Evolutionary conservation across 2,329 filamentous ascomycete species (phyloP), one percentile per base, ranked within the genome.

Genomic region (Ophiostoma quercus): DNA sequence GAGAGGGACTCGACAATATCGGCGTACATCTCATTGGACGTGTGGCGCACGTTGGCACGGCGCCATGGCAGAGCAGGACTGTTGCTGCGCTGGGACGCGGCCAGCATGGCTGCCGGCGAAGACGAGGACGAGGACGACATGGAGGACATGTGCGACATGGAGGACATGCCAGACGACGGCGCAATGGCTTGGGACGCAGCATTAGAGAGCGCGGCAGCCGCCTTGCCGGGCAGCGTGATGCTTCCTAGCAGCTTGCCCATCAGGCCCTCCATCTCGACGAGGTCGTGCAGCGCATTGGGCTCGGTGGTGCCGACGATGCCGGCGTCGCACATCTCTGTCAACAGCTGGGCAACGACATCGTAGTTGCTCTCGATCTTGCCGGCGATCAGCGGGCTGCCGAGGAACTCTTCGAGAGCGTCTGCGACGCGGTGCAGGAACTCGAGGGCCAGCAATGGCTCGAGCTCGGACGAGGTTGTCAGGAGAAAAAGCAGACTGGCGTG

Each of bases 281-380:
- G 84, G 77, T 99, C 95, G 75, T 92, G 87, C 76, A 99, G 81
- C 25, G 94, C 92, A 82, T 99, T 98, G 11, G 92, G 91, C 79
- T 99, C 95, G 0, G 94, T 97, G 70, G 92, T 96, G 65, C 87
- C 91, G 47, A 97, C 85, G n/a, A 89, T 86, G 19, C 95, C 95
- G 57, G 89, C 92, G 83, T 99, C 95, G 78, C 95, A 97, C 91
- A 99, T 96, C 80, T 99, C 95, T 72, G 89, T 92, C 71, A 98
- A 84, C 34, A 99, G 82, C 80, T 99, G 95, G 22, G 94, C 94
- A 43, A 96, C 91, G 37, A 98, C 90, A 86, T 98, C 92, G 80
- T 98, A 98, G 79, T 88, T 93, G 74, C 84, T 86, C 79, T 97
- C 93, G 73, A 99, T 90, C 82, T 95, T 97, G 77, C 86, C 87